These are phyloP conservation scores for Mucor mucedo DNA, from an alignment of 371 early-diverging fungal species.

Conservation along the genomic window DNA sequence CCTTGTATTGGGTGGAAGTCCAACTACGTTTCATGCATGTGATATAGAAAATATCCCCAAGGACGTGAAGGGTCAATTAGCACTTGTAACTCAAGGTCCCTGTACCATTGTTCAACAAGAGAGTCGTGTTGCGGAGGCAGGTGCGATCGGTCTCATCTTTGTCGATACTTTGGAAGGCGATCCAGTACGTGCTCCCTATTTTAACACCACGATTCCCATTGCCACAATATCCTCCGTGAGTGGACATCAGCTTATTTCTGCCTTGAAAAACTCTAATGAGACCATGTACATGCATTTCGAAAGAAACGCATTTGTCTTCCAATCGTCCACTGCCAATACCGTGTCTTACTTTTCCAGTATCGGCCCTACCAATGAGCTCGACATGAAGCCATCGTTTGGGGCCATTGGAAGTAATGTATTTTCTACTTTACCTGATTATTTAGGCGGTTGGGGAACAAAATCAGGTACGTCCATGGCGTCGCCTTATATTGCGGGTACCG, in stretches of 20 bases:
- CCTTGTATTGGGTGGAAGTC: conserved; percentile 7
- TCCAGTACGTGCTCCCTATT: conserved; percentile 21
- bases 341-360: conserved; percentile 50
- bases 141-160: conserved; percentile 61
- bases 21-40: conserved; percentile 15
- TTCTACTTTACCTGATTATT: conserved; percentile 55
- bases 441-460: conserved; percentile 52
- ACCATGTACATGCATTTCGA: conserved; percentile 11
- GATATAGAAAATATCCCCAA: conserved; percentile 16
- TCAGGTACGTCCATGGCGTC: conserved; percentile 71
- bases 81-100: conserved; percentile 58
- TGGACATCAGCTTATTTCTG: conserved; percentile 12
- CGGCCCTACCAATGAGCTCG: conserved; percentile 35
- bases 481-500: conserved; percentile 74
- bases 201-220: conserved; percentile 7
- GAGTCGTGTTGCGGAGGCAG: conserved; percentile 31
- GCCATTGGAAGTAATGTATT: conserved; percentile 72
- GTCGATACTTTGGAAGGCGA: conserved; percentile 34
- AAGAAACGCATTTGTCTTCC: conserved; percentile 3
- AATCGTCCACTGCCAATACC: conserved; percentile 31
- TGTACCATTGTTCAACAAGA: conserved; percentile 66
- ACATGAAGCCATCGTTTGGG: conserved; percentile 55
- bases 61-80: conserved; percentile 42
- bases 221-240: conserved; percentile 16
- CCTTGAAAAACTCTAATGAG: conserved; percentile 1